Percentiles rank a stretch among this genome's conserved stretches.
phyloP scores from a whole-genome alignment of 306 rosid genomes.

The Trifolium repens region DNA sequence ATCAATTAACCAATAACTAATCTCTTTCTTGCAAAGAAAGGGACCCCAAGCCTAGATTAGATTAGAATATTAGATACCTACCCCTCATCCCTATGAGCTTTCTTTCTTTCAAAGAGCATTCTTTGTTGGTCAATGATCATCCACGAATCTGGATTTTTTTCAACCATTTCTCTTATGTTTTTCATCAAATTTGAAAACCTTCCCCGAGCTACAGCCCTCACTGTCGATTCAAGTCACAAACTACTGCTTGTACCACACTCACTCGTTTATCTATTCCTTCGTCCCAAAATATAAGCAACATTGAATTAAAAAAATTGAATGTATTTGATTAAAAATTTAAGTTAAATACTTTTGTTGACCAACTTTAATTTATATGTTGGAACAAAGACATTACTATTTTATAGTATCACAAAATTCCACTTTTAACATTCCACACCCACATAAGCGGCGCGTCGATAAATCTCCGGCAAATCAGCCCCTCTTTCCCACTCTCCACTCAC shows the following conservation, averaged over 20 bases:
- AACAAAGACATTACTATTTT: too few species aligned
- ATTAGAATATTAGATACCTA: constrained; percentile 20
- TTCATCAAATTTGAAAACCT: too few species aligned
- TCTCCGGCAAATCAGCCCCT: constrained; percentile 61
- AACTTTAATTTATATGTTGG: too few species aligned
- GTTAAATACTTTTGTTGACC: too few species aligned
- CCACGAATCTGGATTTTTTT: background rate
- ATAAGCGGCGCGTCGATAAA: constrained; percentile 69
- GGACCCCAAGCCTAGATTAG: constrained; percentile 38
- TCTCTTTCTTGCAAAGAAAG: background rate
- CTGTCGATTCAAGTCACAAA: too few species aligned
- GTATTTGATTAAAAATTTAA: too few species aligned
- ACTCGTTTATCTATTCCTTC: too few species aligned
- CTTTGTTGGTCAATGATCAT: constrained; percentile 35
- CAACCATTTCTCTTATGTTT: too few species aligned
- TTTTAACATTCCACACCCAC: constrained; percentile 63
- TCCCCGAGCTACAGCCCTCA: too few species aligned
- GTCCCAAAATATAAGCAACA: too few species aligned
- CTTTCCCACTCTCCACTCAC: constrained; percentile 56
- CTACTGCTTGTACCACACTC: too few species aligned
- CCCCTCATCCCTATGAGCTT: constrained; percentile 41
- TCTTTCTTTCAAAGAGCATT: constrained; percentile 25
- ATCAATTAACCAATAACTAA: background rate
- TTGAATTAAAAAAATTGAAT: too few species aligned
- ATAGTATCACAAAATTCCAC: background rate